Evolutionary conservation across 305 asterid genomes (phyloP).

Genomic region (Fraxinus platypoda): DNA sequence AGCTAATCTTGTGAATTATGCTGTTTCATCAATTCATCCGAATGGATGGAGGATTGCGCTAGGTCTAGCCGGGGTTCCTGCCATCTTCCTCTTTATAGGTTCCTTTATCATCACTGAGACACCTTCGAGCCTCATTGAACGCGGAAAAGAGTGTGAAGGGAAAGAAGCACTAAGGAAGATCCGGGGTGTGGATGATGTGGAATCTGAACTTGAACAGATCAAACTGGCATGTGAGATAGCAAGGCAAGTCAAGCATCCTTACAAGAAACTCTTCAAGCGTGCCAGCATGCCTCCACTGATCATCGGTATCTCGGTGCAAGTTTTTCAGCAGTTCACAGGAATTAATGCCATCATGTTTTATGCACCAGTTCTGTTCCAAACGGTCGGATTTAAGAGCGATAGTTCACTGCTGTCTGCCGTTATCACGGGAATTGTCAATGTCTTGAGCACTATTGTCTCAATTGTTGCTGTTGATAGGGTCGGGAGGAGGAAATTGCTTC

Average conservation of each 20-base stretch:
- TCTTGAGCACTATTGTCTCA: conserved; percentile 31
- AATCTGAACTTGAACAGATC: conserved; percentile 39
- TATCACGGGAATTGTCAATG: conserved; percentile 35
- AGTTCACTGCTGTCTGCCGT: conserved; percentile 39
- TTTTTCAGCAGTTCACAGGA: conserved; percentile 59
- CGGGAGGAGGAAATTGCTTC: conserved; percentile 42
- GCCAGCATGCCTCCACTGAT: conserved; percentile 44
- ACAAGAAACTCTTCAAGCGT: conserved; percentile 34
- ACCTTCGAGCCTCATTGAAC: conserved; percentile 52
- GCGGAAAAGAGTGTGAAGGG: conserved; percentile 43
- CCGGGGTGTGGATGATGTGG: conserved; percentile 52
- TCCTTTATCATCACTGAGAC: conserved; percentile 58
- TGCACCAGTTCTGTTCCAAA: conserved; percentile 42
- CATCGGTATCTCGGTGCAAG: conserved; percentile 22
- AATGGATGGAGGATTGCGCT: conserved; percentile 63
- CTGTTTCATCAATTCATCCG: conserved; percentile 38
- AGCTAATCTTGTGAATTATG: conserved; percentile 55
- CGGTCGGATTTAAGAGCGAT: conserved; percentile 35
- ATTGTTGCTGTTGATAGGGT: conserved; percentile 31
- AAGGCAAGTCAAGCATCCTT: conserved; percentile 35
- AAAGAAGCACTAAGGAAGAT: conserved; percentile 36
- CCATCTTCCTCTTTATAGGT: conserved; percentile 36
- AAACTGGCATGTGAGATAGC: conserved; percentile 38
- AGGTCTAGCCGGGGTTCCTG: conserved; percentile 53
- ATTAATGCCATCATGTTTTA: conserved; percentile 61